Conservation (phyloP, 2,329 filamentous ascomycete species). For the Fusarium sublunatum region DNA sequence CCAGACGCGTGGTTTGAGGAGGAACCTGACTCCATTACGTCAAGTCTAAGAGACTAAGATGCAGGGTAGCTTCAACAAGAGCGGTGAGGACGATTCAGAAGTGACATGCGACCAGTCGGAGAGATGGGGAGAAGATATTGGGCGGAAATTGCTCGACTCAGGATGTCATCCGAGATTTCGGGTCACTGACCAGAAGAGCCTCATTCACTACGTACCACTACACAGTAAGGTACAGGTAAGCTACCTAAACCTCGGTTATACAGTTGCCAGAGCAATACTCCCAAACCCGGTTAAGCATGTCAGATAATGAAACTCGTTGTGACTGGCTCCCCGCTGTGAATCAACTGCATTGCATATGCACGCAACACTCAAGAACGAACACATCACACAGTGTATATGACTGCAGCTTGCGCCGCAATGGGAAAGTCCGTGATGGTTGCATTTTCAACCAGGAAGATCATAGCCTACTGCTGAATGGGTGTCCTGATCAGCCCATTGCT, state of each 20-base stretch:
- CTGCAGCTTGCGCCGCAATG: neutral
- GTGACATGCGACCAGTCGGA: neutral
- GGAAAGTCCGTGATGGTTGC: neutral
- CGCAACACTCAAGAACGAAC: neutral
- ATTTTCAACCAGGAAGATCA: neutral
- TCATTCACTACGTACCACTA: neutral
- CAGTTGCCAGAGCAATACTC: neutral
- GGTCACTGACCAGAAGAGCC: neutral
- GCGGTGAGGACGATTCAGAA: neutral
- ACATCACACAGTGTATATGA: neutral
- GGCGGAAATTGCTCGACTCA: neutral
- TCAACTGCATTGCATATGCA: conserved; percentile 6
- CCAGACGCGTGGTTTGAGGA: neutral
- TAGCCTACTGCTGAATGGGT: conserved; percentile 10
- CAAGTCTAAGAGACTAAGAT: neutral
- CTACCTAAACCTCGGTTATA: neutral
- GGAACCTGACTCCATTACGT: conserved; percentile 3
- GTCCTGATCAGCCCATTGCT: neutral
- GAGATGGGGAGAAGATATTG: neutral
- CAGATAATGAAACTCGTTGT: neutral
- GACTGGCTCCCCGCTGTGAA: conserved; percentile 4
- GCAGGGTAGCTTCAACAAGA: neutral
- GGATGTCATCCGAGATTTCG: neutral
- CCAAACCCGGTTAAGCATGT: neutral
- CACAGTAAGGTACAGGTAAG: neutral